phyloP scores from a whole-genome alignment of 106 monocot genomes.

The Acorus gramineus region DNA sequence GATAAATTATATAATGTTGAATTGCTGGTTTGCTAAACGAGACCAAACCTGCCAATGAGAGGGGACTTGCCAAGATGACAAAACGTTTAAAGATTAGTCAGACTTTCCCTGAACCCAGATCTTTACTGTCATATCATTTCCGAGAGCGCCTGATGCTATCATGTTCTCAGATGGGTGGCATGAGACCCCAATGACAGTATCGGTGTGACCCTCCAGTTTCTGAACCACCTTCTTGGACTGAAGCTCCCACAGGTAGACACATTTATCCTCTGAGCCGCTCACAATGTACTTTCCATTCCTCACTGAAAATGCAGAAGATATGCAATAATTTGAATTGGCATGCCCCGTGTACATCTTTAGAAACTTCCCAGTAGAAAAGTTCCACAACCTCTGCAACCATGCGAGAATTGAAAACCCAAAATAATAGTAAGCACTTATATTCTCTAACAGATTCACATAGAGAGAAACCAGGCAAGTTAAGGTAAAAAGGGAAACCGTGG shows the following conservation, averaged over 20 bases:
- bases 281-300: slow-evolving; percentile 66
- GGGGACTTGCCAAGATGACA: too few species aligned
- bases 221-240: slow-evolving; percentile 46
- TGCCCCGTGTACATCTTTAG: slow-evolving; percentile 60
- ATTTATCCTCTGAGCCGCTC: slow-evolving; percentile 70
- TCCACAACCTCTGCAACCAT: slow-evolving; percentile 52
- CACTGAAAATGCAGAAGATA: slow-evolving; percentile 52
- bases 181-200: slow-evolving; percentile 42
- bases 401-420: not conserved
- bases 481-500: too few species aligned
- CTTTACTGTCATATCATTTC: slow-evolving; percentile 51
- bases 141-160: slow-evolving; percentile 54
- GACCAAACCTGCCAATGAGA: too few species aligned
- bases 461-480: too few species aligned
- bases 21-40: too few species aligned
- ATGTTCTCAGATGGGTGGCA: slow-evolving; percentile 50
- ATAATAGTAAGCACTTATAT: not conserved
- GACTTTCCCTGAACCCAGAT: slow-evolving; percentile 40
- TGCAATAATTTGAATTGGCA: slow-evolving; percentile 43
- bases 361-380: slow-evolving; percentile 57
- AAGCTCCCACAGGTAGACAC: slow-evolving; percentile 59
- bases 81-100: too few species aligned
- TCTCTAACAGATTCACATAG: too few species aligned
- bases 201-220: slow-evolving; percentile 63
- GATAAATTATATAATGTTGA: too few species aligned